Conservation (phyloP, 2,329 filamentous ascomycete species). For the Botrytis fragariae region DNA sequence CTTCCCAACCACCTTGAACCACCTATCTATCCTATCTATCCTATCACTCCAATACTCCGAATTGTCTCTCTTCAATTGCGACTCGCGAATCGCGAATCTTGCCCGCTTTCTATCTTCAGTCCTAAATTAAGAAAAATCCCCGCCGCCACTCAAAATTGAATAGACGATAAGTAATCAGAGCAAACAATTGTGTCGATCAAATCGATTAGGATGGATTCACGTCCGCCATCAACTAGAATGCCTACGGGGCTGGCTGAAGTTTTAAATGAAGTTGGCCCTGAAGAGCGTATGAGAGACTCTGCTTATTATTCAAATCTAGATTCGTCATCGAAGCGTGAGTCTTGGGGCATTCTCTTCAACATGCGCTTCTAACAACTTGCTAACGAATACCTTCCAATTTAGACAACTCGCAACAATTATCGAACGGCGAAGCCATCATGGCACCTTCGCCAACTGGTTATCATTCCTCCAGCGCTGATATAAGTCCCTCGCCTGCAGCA, state of each 20-base stretch:
- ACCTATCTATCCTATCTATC: neutral
- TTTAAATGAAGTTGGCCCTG: constrained; percentile 45
- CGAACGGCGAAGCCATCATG: constrained; percentile 24
- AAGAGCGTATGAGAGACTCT: constrained; percentile 49
- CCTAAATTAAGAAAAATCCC: constrained; percentile 7
- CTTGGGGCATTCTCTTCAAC: neutral
- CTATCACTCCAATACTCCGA: neutral
- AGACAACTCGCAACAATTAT: constrained; percentile 33
- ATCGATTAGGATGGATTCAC: constrained; percentile 17
- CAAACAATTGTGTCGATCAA: constrained; percentile 8
- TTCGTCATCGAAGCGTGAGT: constrained; percentile 52
- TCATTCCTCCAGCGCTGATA: constrained; percentile 52
- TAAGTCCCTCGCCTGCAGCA: constrained; percentile 59
- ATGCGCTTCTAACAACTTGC: neutral
- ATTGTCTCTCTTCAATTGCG: constrained; percentile 12
- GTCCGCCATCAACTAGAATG: constrained; percentile 25
- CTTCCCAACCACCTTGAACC: neutral
- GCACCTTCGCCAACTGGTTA: constrained; percentile 39
- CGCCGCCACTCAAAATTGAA: constrained; percentile 8
- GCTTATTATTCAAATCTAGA: constrained; percentile 48
- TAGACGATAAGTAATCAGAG: constrained; percentile 8
- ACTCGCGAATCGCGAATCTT: constrained; percentile 16
- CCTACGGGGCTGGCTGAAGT: constrained; percentile 51
- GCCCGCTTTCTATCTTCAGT: constrained; percentile 12
- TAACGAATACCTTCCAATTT: neutral